These are phyloP conservation scores for Fusarium sp. DNA, from an alignment of 2,329 filamentous ascomycete species.

Conservation along the genomic window DNA sequence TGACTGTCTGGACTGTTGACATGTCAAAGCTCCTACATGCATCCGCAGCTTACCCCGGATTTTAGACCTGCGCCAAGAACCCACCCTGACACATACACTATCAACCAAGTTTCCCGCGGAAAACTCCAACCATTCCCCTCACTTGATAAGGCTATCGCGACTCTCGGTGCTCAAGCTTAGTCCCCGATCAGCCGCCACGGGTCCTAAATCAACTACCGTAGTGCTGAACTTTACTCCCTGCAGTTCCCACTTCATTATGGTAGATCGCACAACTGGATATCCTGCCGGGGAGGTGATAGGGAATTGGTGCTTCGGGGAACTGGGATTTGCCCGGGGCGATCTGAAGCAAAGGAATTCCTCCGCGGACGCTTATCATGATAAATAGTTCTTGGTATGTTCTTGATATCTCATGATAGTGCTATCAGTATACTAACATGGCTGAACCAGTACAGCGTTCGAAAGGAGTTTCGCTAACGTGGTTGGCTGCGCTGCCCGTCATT, in stretches of 20 bases:
- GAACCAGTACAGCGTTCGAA: slow-evolving; percentile 10
- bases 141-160: slow-evolving; percentile 24
- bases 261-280: not conserved
- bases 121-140: slow-evolving; percentile 7
- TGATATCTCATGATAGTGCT: not conserved
- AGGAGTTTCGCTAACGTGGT: slow-evolving; percentile 25
- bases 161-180: slow-evolving; percentile 26
- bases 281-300: slow-evolving; percentile 36
- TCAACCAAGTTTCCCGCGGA: slow-evolving; percentile 35
- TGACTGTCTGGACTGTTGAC: no score
- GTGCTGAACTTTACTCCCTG: not conserved
- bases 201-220: slow-evolving; percentile 40
- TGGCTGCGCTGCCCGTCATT: slow-evolving; percentile 33
- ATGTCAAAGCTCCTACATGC: slow-evolving; percentile 21
- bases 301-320: slow-evolving; percentile 14
- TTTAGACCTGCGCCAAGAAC: slow-evolving; percentile 1
- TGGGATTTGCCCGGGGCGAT: not conserved
- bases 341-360: not conserved
- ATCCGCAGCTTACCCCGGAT: slow-evolving; percentile 32
- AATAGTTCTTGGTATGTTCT: not conserved
- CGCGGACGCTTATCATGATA: slow-evolving; percentile 27
- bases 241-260: slow-evolving; percentile 16
- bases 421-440: slow-evolving; percentile 19
- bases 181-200: slow-evolving; percentile 21
- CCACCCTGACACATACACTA: not conserved